Conservation (phyloP, 2,329 filamentous ascomycete species). For the Botrytis fabae region DNA sequence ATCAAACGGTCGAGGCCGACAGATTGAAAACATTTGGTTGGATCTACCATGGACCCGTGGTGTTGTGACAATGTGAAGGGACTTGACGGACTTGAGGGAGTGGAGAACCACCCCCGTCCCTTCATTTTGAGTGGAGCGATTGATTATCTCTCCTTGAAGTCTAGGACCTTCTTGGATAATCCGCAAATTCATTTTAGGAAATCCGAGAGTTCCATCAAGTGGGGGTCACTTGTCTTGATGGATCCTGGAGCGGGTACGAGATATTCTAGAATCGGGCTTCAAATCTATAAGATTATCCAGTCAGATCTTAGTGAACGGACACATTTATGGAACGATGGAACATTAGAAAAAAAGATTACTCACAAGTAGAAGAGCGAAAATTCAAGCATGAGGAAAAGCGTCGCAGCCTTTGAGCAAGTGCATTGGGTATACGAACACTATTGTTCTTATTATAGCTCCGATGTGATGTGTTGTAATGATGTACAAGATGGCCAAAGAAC, state of each 20-base stretch:
- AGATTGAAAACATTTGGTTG: not conserved
- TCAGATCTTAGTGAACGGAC: not conserved
- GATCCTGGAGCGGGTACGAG: slow-evolving; percentile 4
- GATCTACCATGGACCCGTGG: not conserved
- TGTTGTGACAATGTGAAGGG: not conserved
- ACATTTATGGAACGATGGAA: not conserved
- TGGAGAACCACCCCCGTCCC: not conserved
- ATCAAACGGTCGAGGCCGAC: not conserved
- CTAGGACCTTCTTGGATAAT: not conserved
- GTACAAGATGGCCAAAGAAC: not conserved
- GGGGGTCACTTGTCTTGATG: not conserved
- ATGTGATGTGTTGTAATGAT: slow-evolving; percentile 10
- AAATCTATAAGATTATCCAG: not conserved
- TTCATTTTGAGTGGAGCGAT: not conserved
- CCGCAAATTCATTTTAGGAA: not conserved
- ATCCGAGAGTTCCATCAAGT: slow-evolving; percentile 9
- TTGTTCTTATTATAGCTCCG: not conserved
- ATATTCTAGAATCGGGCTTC: slow-evolving; percentile 16
- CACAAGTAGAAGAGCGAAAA: not conserved
- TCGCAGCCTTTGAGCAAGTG: not conserved
- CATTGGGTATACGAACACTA: not conserved
- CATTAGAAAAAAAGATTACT: not conserved
- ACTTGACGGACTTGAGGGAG: not conserved
- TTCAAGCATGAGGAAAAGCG: not conserved
- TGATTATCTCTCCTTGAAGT: not conserved